Conservation (phyloP, 768 basidiomycete species). For the Serendipita sp. region DNA sequence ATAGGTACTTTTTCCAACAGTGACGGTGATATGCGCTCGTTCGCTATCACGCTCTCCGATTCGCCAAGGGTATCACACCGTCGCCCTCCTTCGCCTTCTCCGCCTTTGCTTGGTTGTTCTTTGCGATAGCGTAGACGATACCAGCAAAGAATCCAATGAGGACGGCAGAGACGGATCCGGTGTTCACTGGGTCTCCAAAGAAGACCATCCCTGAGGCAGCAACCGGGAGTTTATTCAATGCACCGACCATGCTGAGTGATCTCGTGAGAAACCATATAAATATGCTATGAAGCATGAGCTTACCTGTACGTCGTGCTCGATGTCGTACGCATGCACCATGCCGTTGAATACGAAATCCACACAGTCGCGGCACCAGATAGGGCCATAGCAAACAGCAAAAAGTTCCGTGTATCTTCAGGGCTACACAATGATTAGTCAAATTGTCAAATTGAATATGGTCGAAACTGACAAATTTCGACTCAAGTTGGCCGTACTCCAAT, state of each 20-base stretch:
- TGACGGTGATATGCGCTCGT: background rate
- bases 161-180: conserved; percentile 80
- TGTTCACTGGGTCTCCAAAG: conserved; percentile 78
- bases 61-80: conserved; percentile 40
- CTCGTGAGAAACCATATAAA: conserved; percentile 4
- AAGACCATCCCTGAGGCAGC: conserved; percentile 98
- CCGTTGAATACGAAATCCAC: conserved; percentile 94
- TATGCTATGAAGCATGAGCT: conserved; percentile 11
- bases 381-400: conserved; percentile 73
- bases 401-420: conserved; percentile 60
- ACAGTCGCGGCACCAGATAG: conserved; percentile 98
- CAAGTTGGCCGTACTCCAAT: conserved; percentile 74
- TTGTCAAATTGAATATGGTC: background rate
- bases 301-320: conserved; percentile 97
- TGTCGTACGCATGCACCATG: conserved; percentile 93
- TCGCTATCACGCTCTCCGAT: conserved; percentile 8
- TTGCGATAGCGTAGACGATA: conserved; percentile 81
- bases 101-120: conserved; percentile 76
- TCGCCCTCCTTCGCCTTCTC: conserved; percentile 37
- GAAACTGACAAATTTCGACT: conserved; percentile 71
- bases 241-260: conserved; percentile 73
- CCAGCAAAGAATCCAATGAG: conserved; percentile 82
- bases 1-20: background rate
- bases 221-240: conserved; percentile 92
- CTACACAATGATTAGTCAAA: conserved; percentile 24